These are phyloP conservation scores for Globisporangium paddicum DNA, from an alignment of 352 stramenopile genomes.

Conservation along the genomic window DNA sequence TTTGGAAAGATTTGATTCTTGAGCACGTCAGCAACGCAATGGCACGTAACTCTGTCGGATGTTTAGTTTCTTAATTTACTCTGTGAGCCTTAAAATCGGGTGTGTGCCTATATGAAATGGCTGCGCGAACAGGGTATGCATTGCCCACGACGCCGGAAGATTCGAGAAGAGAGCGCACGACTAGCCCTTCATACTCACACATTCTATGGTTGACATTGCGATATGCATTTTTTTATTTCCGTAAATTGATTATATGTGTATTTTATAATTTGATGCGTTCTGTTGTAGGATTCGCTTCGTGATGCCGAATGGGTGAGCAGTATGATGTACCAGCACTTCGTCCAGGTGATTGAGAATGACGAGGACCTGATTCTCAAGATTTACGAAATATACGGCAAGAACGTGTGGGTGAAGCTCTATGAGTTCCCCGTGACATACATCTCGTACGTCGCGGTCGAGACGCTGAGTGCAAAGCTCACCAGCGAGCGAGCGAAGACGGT, in stretches of 20 bases:
- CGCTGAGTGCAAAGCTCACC: not conserved
- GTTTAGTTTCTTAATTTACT: too few species aligned
- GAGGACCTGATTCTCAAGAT: conserved; percentile 1
- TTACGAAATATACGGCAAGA: not conserved
- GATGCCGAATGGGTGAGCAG: not conserved
- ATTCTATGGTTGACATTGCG: not conserved
- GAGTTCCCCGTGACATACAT: not conserved
- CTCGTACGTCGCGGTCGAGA: not conserved
- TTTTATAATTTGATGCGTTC: not conserved
- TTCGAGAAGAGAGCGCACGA: not conserved
- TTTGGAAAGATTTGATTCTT: not conserved
- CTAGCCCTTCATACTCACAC: not conserved
- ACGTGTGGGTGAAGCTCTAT: not conserved
- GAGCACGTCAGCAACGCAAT: not conserved
- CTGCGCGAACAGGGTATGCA: not conserved
- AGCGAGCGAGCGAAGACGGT: not conserved
- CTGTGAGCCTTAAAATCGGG: too few species aligned
- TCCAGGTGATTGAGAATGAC: not conserved
- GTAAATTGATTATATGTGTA: too few species aligned
- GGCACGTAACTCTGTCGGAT: not conserved
- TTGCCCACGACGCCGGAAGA: not conserved
- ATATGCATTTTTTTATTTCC: too few species aligned
- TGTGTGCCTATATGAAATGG: not conserved
- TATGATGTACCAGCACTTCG: not conserved
- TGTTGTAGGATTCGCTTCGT: not conserved